Percentiles rank a stretch among this genome's conserved stretches.
These are phyloP conservation scores for Kodamaea fungicola DNA, from an alignment of 1,139 yeast species.

Conservation along the genomic window DNA sequence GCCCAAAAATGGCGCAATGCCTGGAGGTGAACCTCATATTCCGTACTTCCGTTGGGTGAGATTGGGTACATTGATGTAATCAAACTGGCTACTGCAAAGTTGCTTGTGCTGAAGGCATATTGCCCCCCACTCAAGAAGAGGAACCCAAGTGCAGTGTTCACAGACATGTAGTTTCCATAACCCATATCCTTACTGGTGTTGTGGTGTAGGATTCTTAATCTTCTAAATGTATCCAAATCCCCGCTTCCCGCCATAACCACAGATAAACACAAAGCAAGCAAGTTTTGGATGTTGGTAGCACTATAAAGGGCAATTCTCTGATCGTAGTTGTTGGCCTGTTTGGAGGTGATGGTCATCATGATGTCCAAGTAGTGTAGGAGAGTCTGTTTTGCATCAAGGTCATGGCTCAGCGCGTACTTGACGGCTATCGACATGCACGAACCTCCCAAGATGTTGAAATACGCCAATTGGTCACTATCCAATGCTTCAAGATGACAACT, in stretches of 20 bases:
- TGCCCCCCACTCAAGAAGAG: slow-evolving; percentile 92
- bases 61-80: slow-evolving; percentile 75
- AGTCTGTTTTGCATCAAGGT: slow-evolving; percentile 52
- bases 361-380: slow-evolving; percentile 62
- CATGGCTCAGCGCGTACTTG: slow-evolving; percentile 69
- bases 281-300: slow-evolving; percentile 55
- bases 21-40: slow-evolving; percentile 65
- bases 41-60: slow-evolving; percentile 48
- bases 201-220: slow-evolving; percentile 68
- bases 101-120: slow-evolving; percentile 65
- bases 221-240: slow-evolving; percentile 70
- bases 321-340: slow-evolving; percentile 53
- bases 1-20: slow-evolving; percentile 94
- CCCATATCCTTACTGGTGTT: slow-evolving; percentile 45
- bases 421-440: slow-evolving; percentile 72
- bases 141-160: slow-evolving; percentile 82
- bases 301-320: slow-evolving; percentile 56
- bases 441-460: slow-evolving; percentile 72
- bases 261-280: slow-evolving; percentile 62
- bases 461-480: slow-evolving; percentile 63
- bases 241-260: slow-evolving; percentile 91
- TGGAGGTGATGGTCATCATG: slow-evolving; percentile 51
- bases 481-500: slow-evolving; percentile 22
- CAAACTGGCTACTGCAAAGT: slow-evolving; percentile 70
- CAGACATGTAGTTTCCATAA: slow-evolving; percentile 76